A percentile compares a stretch with the other conserved stretches of the same genome.
Evolutionary conservation across 805 yeast genomes (phyloP).

Genomic region (Teunomyces tritomae): DNA sequence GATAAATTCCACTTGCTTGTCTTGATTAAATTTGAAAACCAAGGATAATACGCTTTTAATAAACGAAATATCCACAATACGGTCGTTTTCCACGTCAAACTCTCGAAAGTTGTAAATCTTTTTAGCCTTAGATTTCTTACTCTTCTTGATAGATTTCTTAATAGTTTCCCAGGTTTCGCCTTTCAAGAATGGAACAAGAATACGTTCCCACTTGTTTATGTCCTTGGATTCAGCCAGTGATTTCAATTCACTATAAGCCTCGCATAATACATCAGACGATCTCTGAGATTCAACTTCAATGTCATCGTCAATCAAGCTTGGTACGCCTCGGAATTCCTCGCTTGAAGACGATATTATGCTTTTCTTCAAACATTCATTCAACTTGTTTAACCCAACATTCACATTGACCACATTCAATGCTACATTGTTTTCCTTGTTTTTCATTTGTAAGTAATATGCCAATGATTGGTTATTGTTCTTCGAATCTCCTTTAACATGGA

Average conservation of each 20-base stretch:
- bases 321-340: slow-evolving; percentile 25
- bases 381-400: slow-evolving; percentile 64
- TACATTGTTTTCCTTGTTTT: slow-evolving; percentile 42
- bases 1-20: slow-evolving; percentile 21
- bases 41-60: slow-evolving; percentile 45
- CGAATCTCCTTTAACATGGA: slow-evolving; percentile 43
- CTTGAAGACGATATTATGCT: slow-evolving; percentile 29
- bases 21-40: slow-evolving; percentile 30
- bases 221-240: slow-evolving; percentile 15
- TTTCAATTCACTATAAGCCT: slow-evolving; percentile 24
- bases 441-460: slow-evolving; percentile 40
- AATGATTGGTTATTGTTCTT: slow-evolving; percentile 38
- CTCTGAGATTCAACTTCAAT: slow-evolving; percentile 15
- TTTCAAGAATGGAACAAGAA: slow-evolving; percentile 31
- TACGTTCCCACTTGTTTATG: slow-evolving; percentile 25
- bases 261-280: slow-evolving; percentile 17
- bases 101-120: slow-evolving; percentile 32
- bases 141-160: slow-evolving; percentile 14
- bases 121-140: slow-evolving; percentile 10
- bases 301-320: slow-evolving; percentile 20
- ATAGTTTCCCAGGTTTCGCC: slow-evolving; percentile 23
- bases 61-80: slow-evolving; percentile 59
- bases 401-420: slow-evolving; percentile 46
- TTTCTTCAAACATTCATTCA: slow-evolving; percentile 70
- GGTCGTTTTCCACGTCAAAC: slow-evolving; percentile 64